Percentiles rank a stretch among this genome's conserved stretches.
Conservation (phyloP, 2,329 filamentous ascomycete species). For the Paracoccidioides lutzii region DNA sequence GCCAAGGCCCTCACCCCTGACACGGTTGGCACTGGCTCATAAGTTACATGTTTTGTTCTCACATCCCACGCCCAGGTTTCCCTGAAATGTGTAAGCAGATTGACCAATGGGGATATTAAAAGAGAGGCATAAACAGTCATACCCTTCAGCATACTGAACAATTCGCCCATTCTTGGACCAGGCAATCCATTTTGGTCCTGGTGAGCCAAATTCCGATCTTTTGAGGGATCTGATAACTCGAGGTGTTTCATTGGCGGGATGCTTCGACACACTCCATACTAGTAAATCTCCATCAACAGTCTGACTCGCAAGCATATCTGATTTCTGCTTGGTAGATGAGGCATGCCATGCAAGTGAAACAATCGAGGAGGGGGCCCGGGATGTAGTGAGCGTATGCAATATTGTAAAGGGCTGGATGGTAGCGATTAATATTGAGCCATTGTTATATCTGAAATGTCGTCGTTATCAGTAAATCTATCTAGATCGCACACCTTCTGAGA, state of each 20-base stretch:
- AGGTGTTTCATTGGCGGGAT: conserved; percentile 56
- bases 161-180: conserved; percentile 98
- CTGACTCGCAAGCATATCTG: conserved; percentile 92
- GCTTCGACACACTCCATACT: conserved; percentile 93
- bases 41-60: conserved; percentile 90
- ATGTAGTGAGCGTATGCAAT: conserved; percentile 78
- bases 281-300: conserved; percentile 82
- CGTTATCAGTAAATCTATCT: conserved; percentile 6
- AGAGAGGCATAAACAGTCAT: conserved; percentile 30
- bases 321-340: conserved; percentile 88
- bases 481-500: conserved; percentile 2
- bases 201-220: conserved; percentile 57
- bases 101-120: conserved; percentile 1
- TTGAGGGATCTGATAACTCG: conserved; percentile 83
- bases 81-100: conserved; percentile 31
- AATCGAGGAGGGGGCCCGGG: conserved; percentile 72
- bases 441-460: conserved; percentile 57
- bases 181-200: conserved; percentile 85
- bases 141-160: conserved; percentile 85
- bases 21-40: conserved; percentile 73
- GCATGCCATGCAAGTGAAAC: conserved; percentile 88
- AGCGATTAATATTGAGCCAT: conserved; percentile 84
- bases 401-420: conserved; percentile 90
- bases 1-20: conserved; percentile 71
- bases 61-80: conserved; percentile 96